These are phyloP conservation scores for Trichoderma atroviride DNA, from an alignment of 2,329 filamentous ascomycete genomes.

Conservation along the genomic window DNA sequence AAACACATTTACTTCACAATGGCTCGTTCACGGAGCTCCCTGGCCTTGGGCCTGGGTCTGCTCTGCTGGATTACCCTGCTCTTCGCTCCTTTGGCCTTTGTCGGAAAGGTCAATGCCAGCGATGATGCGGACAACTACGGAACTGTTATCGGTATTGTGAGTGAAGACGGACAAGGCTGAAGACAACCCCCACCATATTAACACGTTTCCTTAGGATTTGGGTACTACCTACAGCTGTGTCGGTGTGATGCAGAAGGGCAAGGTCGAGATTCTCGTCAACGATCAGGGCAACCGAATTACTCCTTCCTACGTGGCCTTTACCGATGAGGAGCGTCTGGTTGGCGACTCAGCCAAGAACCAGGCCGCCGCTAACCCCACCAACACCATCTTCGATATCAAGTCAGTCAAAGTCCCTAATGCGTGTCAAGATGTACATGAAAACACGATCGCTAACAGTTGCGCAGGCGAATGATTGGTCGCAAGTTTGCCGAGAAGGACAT, in stretches of 20 bases:
- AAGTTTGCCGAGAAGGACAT: conserved; percentile 84
- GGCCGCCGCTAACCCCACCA: conserved; percentile 75
- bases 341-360: conserved; percentile 98
- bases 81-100: conserved; percentile 83
- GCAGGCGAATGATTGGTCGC: conserved; percentile 79
- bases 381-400: conserved; percentile 84
- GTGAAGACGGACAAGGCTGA: conserved; percentile 36
- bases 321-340: conserved; percentile 93
- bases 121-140: conserved; percentile 69
- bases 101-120: conserved; percentile 71
- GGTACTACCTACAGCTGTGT: conserved; percentile 90
- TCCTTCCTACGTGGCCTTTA: conserved; percentile 93
- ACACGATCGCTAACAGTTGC: not conserved
- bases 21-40: conserved; percentile 65
- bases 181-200: conserved; percentile 10
- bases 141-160: conserved; percentile 88
- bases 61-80: conserved; percentile 90
- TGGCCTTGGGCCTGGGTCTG: conserved; percentile 82
- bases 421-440: conserved; percentile 22
- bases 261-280: conserved; percentile 94
- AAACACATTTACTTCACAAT: conserved; percentile 41
- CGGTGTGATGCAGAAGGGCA: conserved; percentile 93
- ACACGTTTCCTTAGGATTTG: conserved; percentile 59
- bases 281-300: conserved; percentile 97
- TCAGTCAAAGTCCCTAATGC: conserved; percentile 53